A percentile compares a stretch with the other conserved stretches of the same genome.
phyloP scores from a whole-genome alignment of 2,329 filamentous ascomycete species.

The Ophiocordyceps sinensis region DNA sequence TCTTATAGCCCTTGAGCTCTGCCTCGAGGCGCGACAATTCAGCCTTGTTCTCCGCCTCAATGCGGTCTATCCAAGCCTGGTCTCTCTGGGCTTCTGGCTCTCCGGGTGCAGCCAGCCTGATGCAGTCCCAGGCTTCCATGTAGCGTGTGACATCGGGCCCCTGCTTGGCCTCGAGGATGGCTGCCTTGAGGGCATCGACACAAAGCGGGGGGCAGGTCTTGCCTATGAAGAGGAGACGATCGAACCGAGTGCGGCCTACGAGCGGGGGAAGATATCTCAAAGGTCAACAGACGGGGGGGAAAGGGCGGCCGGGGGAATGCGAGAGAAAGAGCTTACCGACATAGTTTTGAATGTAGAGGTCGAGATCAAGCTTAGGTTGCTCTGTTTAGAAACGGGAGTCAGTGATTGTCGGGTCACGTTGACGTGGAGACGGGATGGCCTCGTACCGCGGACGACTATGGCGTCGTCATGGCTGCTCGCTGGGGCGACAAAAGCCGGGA shows the following conservation, averaged over 20 bases:
- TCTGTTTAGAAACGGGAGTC: conserved; percentile 30
- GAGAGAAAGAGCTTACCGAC: conserved; percentile 37
- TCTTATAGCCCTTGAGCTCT: conserved; percentile 86
- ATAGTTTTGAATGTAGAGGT: conserved; percentile 85
- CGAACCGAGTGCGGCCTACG: conserved; percentile 63
- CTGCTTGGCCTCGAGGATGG: conserved; percentile 59
- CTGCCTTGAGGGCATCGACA: conserved; percentile 66
- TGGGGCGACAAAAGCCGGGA: conserved; percentile 29
- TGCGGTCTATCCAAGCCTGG: conserved; percentile 58
- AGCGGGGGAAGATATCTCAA: background rate
- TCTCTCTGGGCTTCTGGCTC: conserved; percentile 58
- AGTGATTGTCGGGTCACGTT: background rate
- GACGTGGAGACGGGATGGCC: background rate
- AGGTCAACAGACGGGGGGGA: background rate
- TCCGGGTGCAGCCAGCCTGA: conserved; percentile 47
- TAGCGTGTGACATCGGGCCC: conserved; percentile 64
- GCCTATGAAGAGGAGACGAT: conserved; percentile 73
- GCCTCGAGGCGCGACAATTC: conserved; percentile 66
- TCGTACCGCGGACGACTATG: conserved; percentile 32
- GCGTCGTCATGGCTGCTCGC: conserved; percentile 25
- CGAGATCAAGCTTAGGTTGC: conserved; percentile 76
- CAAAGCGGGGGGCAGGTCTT: conserved; percentile 61
- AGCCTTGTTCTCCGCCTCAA: conserved; percentile 48
- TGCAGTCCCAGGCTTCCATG: conserved; percentile 47
- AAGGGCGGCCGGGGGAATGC: background rate